A percentile compares a stretch with the other conserved stretches of the same genome.
These are phyloP conservation scores for Sechiopsis laciniata DNA, from an alignment of 306 rosid genomes.

Conservation along the genomic window DNA sequence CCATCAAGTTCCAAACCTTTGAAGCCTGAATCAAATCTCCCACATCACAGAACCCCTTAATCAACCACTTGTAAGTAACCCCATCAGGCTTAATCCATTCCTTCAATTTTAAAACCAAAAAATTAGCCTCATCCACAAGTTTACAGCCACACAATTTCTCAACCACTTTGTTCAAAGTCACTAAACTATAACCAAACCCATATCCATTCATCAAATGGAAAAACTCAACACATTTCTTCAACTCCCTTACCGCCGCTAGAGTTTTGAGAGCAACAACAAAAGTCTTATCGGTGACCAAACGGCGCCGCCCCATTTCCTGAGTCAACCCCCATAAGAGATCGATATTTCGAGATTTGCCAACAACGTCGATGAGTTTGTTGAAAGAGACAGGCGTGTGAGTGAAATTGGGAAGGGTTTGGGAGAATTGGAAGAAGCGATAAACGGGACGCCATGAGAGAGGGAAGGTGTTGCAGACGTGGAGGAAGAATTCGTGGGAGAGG, in stretches of 20 bases:
- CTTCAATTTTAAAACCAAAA: conserved; percentile 48
- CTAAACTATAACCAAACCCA: conserved; percentile 44
- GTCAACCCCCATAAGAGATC: conserved; percentile 59
- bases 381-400: conserved; percentile 51
- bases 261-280: conserved; percentile 45
- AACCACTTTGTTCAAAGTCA: conserved; percentile 48
- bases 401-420: conserved; percentile 36
- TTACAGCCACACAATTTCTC: conserved; percentile 43
- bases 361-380: conserved; percentile 45
- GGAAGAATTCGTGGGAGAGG: conserved; percentile 79
- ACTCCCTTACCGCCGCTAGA: conserved; percentile 50
- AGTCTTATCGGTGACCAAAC: conserved; percentile 42
- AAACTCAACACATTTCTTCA: conserved; percentile 63
- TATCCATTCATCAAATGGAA: conserved; percentile 59
- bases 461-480: conserved; percentile 77
- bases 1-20: conserved; percentile 74
- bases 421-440: conserved; percentile 49
- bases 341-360: conserved; percentile 47
- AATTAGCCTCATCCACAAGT: conserved; percentile 62
- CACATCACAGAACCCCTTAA: conserved; percentile 54
- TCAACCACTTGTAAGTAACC: conserved; percentile 43
- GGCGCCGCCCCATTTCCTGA: conserved; percentile 40
- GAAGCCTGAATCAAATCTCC: conserved; percentile 75
- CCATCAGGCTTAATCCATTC: conserved; percentile 49
- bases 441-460: conserved; percentile 79